Conservation (phyloP, 306 rosid genomes). For the Casuarina glauca region DNA sequence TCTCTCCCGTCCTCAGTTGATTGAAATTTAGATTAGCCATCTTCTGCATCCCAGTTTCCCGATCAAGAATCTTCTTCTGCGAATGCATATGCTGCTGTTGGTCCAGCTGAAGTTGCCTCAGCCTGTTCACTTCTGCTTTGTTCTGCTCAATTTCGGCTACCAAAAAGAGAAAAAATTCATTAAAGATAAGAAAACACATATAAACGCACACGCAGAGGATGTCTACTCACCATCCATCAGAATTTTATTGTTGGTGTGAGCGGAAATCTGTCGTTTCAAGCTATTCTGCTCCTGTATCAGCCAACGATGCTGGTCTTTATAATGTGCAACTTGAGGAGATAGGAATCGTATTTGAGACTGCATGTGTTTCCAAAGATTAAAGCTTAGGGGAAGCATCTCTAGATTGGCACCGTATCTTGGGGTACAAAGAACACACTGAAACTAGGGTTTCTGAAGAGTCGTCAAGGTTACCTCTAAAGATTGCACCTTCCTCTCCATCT, state of each 20-base stretch:
- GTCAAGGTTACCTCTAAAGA: conserved; percentile 34
- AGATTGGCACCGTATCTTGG: background rate
- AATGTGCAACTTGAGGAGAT: conserved; percentile 33
- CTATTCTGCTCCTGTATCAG: conserved; percentile 38
- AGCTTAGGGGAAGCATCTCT: too few relatives aligned
- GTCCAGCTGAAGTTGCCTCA: conserved; percentile 25
- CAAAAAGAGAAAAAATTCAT: background rate
- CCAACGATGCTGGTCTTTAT: conserved; percentile 2
- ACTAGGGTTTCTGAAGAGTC: background rate
- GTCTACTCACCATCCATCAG: conserved; percentile 41
- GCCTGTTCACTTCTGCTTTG: conserved; percentile 38
- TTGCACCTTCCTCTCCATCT: conserved; percentile 31
- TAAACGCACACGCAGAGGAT: background rate
- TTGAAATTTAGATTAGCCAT: background rate
- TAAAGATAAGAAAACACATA: background rate
- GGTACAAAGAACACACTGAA: too few relatives aligned
- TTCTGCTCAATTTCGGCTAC: conserved; percentile 50
- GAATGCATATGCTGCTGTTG: conserved; percentile 8
- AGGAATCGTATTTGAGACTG: conserved; percentile 39
- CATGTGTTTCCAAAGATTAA: background rate
- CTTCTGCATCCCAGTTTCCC: conserved; percentile 1
- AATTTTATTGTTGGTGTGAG: conserved; percentile 2
- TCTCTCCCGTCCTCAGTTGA: background rate
- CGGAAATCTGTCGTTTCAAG: conserved; percentile 32
- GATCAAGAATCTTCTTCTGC: background rate